Conservation (phyloP, 2,329 filamentous ascomycete genomes). For the Penicillium glabrum region DNA sequence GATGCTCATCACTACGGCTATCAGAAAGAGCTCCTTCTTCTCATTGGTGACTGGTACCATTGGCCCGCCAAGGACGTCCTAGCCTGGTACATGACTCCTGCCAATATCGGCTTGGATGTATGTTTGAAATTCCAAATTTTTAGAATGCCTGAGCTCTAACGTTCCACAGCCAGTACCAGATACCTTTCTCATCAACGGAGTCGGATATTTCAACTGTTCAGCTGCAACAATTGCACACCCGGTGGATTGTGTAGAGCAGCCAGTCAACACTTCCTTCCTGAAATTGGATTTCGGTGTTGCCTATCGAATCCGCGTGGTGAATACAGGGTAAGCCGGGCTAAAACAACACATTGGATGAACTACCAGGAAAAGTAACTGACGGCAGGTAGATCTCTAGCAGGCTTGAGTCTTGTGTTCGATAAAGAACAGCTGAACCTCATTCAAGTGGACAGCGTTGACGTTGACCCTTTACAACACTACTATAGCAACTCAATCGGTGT, state of each 20-base stretch:
- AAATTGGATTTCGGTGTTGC: constrained; percentile 20
- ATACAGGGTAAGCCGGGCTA: constrained; percentile 39
- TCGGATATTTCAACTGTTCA: constrained; percentile 47
- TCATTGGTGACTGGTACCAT: constrained; percentile 55
- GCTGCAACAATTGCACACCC: constrained; percentile 48
- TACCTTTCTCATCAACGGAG: constrained; percentile 50
- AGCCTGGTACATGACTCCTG: constrained; percentile 45
- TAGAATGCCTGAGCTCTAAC: background rate
- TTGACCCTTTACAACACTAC: constrained; percentile 20
- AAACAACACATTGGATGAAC: background rate
- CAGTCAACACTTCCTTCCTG: constrained; percentile 25
- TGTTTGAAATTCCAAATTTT: background rate
- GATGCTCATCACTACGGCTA: constrained; percentile 24
- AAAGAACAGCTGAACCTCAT: constrained; percentile 34
- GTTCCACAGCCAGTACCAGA: constrained; percentile 47
- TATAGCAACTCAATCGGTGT: constrained; percentile 39
- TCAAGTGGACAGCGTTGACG: constrained; percentile 43
- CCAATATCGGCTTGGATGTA: constrained; percentile 47
- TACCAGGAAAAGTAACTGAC: constrained; percentile 1
- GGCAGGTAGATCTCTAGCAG: constrained; percentile 38
- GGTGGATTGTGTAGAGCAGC: constrained; percentile 42
- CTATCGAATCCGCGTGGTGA: constrained; percentile 44
- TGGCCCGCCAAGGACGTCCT: constrained; percentile 42
- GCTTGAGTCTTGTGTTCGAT: constrained; percentile 37
- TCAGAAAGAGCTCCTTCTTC: constrained; percentile 45